phyloP scores from a whole-genome alignment of 495 filamentous ascomycete genomes.

The Xylaria bambusicola region DNA sequence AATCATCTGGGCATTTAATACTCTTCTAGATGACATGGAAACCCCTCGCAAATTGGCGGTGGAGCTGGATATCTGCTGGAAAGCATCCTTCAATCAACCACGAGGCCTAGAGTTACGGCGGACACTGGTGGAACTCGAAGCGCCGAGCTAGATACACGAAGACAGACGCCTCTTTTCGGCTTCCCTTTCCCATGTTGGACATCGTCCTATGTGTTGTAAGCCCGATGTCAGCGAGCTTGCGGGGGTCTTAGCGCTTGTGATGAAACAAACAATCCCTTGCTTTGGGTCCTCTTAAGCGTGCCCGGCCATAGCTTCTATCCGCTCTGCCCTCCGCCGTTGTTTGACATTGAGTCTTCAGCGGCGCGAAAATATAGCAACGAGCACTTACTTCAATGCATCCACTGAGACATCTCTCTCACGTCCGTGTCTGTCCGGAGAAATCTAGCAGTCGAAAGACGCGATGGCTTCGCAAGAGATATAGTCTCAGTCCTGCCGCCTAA shows the following conservation, averaged over 20 bases:
- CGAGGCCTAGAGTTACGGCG: not conserved
- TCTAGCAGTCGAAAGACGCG: not conserved
- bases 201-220: not conserved
- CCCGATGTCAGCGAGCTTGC: not conserved
- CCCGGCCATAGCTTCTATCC: not conserved
- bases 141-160: not conserved
- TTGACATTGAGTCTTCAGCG: not conserved
- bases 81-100: not conserved
- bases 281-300: not conserved
- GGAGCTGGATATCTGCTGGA: not conserved
- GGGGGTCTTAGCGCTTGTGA: not conserved
- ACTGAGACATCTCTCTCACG: too few relatives aligned
- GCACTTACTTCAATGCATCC: too few relatives aligned
- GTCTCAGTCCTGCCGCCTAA: not conserved
- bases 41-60: not conserved
- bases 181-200: not conserved
- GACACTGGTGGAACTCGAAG: conserved; percentile 8
- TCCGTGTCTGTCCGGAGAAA: not conserved
- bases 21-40: not conserved
- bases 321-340: not conserved
- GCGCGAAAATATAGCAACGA: too few relatives aligned
- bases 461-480: not conserved
- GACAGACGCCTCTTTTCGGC: not conserved
- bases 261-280: not conserved
- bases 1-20: not conserved